Evolutionary conservation across 108 stramenopile species (phyloP), one percentile per base, ranked within the genome.

Genomic region (Chaetoceros tenuissimus): DNA sequence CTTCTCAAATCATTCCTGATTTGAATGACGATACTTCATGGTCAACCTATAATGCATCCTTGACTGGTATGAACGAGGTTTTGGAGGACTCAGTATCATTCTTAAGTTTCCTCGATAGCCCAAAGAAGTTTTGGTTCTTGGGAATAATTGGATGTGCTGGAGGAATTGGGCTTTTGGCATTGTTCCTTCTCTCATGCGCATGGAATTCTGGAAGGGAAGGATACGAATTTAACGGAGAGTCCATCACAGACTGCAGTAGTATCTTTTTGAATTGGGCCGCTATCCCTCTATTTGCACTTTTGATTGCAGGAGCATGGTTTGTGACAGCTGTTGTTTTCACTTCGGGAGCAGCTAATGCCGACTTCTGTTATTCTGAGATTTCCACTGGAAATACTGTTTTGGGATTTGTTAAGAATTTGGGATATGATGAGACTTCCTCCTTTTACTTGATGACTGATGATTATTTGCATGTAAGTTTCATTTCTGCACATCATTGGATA

Each of bases 141-240:
- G 13, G 8, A 40, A 5, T 40, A 13, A 5, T 40, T 40, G 13
- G 34, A 5, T 40, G 34, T 13, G 5, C 13, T 5, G 34, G 34
- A 10, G 34, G 8, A 40, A 10, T 40, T 5, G 34, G 5, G 5
- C 5, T 40, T 40, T 13, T 40, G 8, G 13, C 13, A 5, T 5
- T 40, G 5, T 40, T 10, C 34, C 34, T 40, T 10, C 13, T 40
- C 13, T 5, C 34, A 40, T 40, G 34, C 34, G 34, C 34, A 40
- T 40, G 34, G 34, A 40, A 40, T 10, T 40, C 34, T 10, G 55
- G 62, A 22, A 69, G 58, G 55, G 57, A 50, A 23, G 68, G 63
- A 23, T 69, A 69, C 31, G 47, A 64, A 51, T 5, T 23, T 23
- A 63, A 64, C 17, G 62, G 62, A 24, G 68, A 69, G 3, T 43